Base-by-base conservation (phyloP, 2,329 filamentous ascomycete species). In the Apiospora aurea region DNA sequence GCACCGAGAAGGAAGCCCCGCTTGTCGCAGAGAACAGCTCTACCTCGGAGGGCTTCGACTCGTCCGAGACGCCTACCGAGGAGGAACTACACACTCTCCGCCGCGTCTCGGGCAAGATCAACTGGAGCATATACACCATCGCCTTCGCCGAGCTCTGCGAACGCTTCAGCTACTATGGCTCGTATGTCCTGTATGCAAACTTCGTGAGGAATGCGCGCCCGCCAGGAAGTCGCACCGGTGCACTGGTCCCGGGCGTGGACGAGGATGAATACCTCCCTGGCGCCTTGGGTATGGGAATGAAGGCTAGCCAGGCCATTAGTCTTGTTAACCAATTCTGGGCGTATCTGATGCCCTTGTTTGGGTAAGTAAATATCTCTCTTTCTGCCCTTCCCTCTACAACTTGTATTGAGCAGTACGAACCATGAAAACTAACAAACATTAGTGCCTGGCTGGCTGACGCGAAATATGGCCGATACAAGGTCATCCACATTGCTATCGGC, bases 91-190 rank as follows among this genome's bases (percentile, higher is more conserved):
- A 75, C 18, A 91, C 88, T 0, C 87, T 93, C n/a, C 87, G 85
- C 69, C 89, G 90, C 77, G 87, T 93, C 29, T 88, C 90, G 16
- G 91, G 89, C 74, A 86, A 86, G 78, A 88, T 94, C 73, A 90
- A 90, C 68, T 90, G 87, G 87, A 83, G 86, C 71, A 88, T 91
- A 72, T 94, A 90, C 82, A 91, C 90, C 38, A 89, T 95, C 72
- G 92, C 91, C 67, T 90, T 94, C 74, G 89, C 93, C 72, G 93
- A 95, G 82, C 83, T 94, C 71, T 93, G 91, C 83, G 93, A 95
- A 83, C 90, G 92, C 68, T 94, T 93, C 82, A 92, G 90, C 18
- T 95, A 94, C 87, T 94, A 94, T 78, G 93, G 92, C 71, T 91
- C 90, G 5, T 87, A 89, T 61, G 87, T 91, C 44, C 85, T 93